Base-by-base conservation (phyloP, 2,329 filamentous ascomycete genomes). In the Pseudogymnoascus sp. region DNA sequence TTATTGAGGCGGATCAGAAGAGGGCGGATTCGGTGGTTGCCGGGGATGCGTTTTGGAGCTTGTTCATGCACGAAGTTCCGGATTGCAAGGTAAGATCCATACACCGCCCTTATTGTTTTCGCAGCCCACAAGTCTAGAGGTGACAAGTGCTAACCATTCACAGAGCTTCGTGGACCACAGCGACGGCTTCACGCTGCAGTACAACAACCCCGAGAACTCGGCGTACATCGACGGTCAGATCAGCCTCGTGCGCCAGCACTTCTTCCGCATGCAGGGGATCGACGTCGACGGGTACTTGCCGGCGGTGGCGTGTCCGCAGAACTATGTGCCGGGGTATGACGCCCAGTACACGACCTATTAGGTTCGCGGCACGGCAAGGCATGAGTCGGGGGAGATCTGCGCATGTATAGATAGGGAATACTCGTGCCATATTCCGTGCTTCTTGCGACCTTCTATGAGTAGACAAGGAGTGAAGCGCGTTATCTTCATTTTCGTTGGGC, bases 181-280 rank as follows among this genome's bases (percentile, higher is more conserved):
- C 35, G 79, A 81, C 65, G 77, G 78, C 16, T 75, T 77, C 45
- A 72, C 77, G 16, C 63, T 81, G 65, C 77, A 79, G 52, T 81
- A 80, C 66, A 73, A 72, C 39, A 77, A 79, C 63, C 77, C 77
- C 10, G 67, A 65, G 21, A 78, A 79, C 64, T 72, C 77, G 21
- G 70, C 68, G 1, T 68, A 73, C 29, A 73, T 69, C 7, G 74
- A 75, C 59, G 70, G 67, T 14, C 72, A 76, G 62, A 78, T 78
- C 31, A 69, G 73, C 64, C 72, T 76, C n/a, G 75, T 79, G 26
- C 68, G 77, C 29, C 72, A 78, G 68, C 78, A 80, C 66, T 75
- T 77, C 61, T 66, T 78, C 35, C 72, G 72, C 21, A 76, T 77
- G 74, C 75, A 68, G 60, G 69, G 71, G 2, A 73, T 77, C 19